These are phyloP conservation scores for Didymella segeticola DNA, from an alignment of 2,329 filamentous ascomycete species.

Conservation along the genomic window DNA sequence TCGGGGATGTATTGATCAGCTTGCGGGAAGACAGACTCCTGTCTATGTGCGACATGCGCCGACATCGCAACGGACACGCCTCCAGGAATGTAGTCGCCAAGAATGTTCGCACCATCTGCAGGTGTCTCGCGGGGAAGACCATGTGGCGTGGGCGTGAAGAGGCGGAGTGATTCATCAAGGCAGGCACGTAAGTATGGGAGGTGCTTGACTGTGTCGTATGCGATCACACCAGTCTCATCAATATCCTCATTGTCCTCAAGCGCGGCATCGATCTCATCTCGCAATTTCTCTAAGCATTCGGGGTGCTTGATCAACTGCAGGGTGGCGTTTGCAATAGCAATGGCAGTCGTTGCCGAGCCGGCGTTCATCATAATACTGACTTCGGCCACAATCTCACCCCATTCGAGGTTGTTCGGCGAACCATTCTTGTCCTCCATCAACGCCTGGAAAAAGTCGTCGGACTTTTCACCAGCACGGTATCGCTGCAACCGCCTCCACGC, in stretches of 20 bases:
- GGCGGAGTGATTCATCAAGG: slow-evolving; percentile 54
- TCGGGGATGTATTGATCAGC: slow-evolving; percentile 45
- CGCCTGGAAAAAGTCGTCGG: slow-evolving; percentile 65
- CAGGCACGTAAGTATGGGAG: slow-evolving; percentile 50
- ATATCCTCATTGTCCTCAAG: slow-evolving; percentile 37
- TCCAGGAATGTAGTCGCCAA: slow-evolving; percentile 37
- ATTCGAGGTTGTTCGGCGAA: slow-evolving; percentile 57
- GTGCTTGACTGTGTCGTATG: slow-evolving; percentile 39
- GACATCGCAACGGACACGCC: slow-evolving; percentile 44
- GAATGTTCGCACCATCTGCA: slow-evolving; percentile 35
- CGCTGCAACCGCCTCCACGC: slow-evolving; percentile 54
- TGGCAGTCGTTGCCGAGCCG: slow-evolving; percentile 60
- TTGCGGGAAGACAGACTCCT: slow-evolving; percentile 36
- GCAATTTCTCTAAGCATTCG: slow-evolving; percentile 28
- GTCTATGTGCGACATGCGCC: slow-evolving; percentile 57
- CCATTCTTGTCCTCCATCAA: slow-evolving; percentile 62
- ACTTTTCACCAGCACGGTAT: slow-evolving; percentile 60
- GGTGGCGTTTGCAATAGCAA: slow-evolving; percentile 62
- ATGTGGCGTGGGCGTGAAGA: slow-evolving; percentile 54
- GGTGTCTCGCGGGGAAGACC: slow-evolving; percentile 48
- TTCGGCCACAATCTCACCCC: slow-evolving; percentile 66
- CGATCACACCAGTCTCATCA: slow-evolving; percentile 33
- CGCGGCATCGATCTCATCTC: slow-evolving; percentile 37
- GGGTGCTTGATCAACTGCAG: slow-evolving; percentile 61
- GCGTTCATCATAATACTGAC: slow-evolving; percentile 60